Base-by-base conservation (phyloP, 306 rosid genomes). In the Cucumis hystrix region DNA sequence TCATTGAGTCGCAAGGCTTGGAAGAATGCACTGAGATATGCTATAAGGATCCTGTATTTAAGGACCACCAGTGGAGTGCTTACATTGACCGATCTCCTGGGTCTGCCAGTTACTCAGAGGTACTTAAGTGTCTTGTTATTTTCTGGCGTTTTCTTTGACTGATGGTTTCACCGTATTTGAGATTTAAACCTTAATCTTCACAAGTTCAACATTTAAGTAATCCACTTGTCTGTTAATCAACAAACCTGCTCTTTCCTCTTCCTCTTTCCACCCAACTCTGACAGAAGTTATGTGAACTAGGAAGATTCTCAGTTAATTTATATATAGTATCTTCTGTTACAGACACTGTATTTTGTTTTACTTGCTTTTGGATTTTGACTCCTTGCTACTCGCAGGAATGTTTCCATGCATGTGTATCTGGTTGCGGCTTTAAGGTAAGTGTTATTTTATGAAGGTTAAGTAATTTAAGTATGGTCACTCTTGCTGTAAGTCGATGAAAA, bases 81-180 rank as follows among this genome's bases (percentile, higher is more conserved):
- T 95, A 83, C 83, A 95, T 95, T 76, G 97, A 92, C 78, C 96
- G 98, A 40, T 95, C 98, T 73, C 98, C 98, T 37, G 98, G 98
- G 41, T 79, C 86, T 80, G 89, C 88, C 61, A 70, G 82, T 60
- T 88, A 87, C 80, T 95, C 98, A 1, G 93, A 85, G 95, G 97
- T 90, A 81, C 55, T 80, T 76, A 58, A 40, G 10, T 11, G 13
- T 52, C 58, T 2, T 45, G 18, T 18, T 39, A 3, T 11, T 78
- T 10, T 13, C 1, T 20, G 12, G 17, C 56, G 3, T 13, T 28
- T 74, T 6, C 8, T 13, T 64, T 2, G 16, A 45, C 39, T 12
- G 75, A 69, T 23, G 76, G 10, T 51, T 70, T 70, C 35, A 21
- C 21, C 59, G 4, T 70, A 55, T 6, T 13, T 69, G 6, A 67